Evolutionary conservation across 805 yeast species (phyloP), one percentile per base, ranked within the genome.

Genomic region (Tetrapisispora taiwanensis): DNA sequence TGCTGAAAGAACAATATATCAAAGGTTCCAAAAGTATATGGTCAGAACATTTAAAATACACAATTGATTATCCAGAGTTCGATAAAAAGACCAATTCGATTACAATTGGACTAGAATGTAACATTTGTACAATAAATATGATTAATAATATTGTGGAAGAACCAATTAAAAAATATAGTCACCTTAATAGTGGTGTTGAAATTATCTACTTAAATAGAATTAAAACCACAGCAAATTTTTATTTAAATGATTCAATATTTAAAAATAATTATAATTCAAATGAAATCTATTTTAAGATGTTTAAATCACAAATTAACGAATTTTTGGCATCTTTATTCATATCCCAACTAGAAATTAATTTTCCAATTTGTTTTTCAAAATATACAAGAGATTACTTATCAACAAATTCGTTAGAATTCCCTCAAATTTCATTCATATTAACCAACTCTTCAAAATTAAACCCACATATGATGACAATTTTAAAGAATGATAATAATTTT

Each of bases 321-420:
- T 62, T 48, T 46, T 30, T 58, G 15, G 36, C 51, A 2, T 60
- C 64, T 1, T 45, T 63, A 27, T 33, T 63, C 10, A n/a, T 60
- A 2, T 58, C 65, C 0, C 60, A 65, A 37, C 48, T 65, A 41
- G 70, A 66, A 41, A 60, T 62, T 35, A 57, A 55, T 31, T 58
- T 54, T 46, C 69, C 70, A 4, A 45, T 65, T 22, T 56, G 62
- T 5, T 66, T 65, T 41, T 63, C 61, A 13, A 43, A 42, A 19
- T 43, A 42, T 1, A 48, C 58, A 5, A 50, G 69, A 42, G 41
- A 43, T 1, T 41, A 53, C 6, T 46, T 62, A 3, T 38, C 37
- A 12, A 20, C 42, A 17, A 64, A 62, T 38, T 54, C 50, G 36
- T 30, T 38, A 4, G 48, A 53, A 22, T 41, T 56, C 14, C 63